Base-by-base conservation (phyloP, 2,329 filamentous ascomycete species). In the Arthroderma uncinatum region DNA sequence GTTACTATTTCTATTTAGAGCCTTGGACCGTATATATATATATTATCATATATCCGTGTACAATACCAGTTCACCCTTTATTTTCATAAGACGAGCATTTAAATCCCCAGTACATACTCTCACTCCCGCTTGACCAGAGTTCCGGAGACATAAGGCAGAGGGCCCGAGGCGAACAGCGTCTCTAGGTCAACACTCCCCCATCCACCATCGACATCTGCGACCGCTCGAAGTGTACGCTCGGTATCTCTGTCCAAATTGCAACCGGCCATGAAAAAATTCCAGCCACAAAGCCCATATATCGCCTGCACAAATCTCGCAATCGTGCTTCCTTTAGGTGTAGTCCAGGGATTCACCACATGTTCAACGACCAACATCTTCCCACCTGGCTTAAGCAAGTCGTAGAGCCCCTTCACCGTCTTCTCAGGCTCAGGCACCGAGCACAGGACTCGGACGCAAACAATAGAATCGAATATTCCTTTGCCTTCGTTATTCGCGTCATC, bases 341-440 rank as follows among this genome's bases (percentile, higher is more conserved):
- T 64, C 75, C 76, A 80, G 1, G 76, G 74, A 62, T 79, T 81
- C 23, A 69, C 73, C 10, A 81, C 75, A 68, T 83, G 80, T 65
- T 82, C 80, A 54, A 74, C 77, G 25, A 82, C 69, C 16, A 82
- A 67, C 68, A 82, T 65, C 56, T 78, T 68, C 0, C 80, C 80
- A 1, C 80, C 79, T 0, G 79, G 79, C 59, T 76, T 78, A 39
- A 82, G 64, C 59, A 82, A 63, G 0, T 62, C 63, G 63, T 81
- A 81, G 37, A 82, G 61, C 1, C 74, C 73, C 1, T 65, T 64
- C 14, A 75, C 69, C 1, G 77, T 78, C 53, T 71, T 67, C 52
- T 75, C 70, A 21, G 75, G 70, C 42, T 74, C 65, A 0, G 78
- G 77, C 7, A 82, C 76, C 2, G 77, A 77, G 60, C 80, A 83